These are phyloP conservation scores for Tulasnella sp. DNA, from an alignment of 768 basidiomycete genomes.

Conservation along the genomic window DNA sequence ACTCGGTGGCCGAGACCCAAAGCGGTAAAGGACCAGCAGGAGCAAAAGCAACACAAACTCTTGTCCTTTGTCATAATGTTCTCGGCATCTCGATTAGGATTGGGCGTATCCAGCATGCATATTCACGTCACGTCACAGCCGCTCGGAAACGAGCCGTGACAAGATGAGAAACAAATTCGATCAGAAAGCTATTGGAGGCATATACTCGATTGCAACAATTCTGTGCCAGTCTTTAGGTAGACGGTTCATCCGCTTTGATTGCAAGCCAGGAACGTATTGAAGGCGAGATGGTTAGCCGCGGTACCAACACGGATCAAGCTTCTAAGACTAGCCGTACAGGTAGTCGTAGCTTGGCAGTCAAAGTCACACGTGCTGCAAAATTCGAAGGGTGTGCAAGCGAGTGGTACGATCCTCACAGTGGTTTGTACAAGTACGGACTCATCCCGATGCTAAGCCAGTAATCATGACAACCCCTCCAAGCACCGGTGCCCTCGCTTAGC, in stretches of 20 bases:
- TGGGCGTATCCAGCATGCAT: background rate
- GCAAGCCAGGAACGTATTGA: constrained; percentile 2
- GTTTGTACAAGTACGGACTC: background rate
- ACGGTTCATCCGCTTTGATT: background rate
- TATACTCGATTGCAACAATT: background rate
- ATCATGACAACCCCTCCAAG: constrained; percentile 8
- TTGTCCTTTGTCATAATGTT: background rate
- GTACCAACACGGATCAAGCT: background rate
- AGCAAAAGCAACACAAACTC: background rate
- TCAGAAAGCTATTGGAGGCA: too few relatives aligned
- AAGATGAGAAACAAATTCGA: too few relatives aligned
- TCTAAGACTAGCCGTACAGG: background rate
- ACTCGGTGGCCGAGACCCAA: constrained; percentile 7
- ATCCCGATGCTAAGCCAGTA: background rate
- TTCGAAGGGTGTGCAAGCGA: background rate
- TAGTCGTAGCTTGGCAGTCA: constrained; percentile 2
- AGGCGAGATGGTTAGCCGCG: background rate
- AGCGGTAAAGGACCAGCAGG: background rate
- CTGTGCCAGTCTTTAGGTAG: constrained; percentile 11
- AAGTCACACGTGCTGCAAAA: background rate
- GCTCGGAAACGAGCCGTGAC: background rate
- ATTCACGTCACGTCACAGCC: background rate
- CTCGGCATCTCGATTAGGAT: background rate
- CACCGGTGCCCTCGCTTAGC: background rate
- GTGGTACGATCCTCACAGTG: background rate